Percentiles rank a stretch among this genome's conserved stretches.
Conservation (phyloP, 73 alveolate species). For the Tetrahymena thermophila region DNA sequence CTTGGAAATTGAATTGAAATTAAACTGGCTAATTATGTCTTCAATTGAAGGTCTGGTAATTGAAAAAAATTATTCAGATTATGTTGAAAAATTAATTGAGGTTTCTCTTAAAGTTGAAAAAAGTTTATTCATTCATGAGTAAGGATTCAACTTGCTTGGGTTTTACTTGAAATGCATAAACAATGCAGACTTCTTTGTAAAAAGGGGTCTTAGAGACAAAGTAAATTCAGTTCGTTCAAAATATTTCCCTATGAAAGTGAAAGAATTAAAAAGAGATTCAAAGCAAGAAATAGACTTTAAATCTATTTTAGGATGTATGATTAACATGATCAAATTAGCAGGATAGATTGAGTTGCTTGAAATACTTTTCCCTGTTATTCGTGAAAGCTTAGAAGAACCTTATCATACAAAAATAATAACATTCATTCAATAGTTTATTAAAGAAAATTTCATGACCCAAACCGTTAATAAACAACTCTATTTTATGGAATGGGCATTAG, state of each 20-base stretch:
- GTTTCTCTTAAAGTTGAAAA: not conserved
- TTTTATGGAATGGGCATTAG: constrained; percentile 15
- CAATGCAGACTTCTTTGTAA: not conserved
- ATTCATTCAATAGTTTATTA: not conserved
- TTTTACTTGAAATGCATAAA: not conserved
- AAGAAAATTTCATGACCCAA: not conserved
- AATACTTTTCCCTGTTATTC: constrained; percentile 26
- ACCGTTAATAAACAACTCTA: not conserved
- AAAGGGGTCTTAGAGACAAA: not conserved
- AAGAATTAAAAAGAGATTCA: constrained; percentile 24
- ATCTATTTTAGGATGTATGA: not conserved
- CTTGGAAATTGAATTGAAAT: not conserved
- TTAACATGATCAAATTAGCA: constrained; percentile 22
- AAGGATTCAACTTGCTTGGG: not conserved
- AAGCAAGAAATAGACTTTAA: constrained; percentile 14
- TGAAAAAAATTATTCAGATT: not conserved
- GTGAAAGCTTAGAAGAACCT: constrained; percentile 11
- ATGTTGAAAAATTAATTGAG: not conserved
- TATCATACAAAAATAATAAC: not conserved
- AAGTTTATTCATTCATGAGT: not conserved
- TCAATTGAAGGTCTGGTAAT: not conserved
- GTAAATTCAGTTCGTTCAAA: not conserved
- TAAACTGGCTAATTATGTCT: not conserved
- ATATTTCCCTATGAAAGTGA: constrained; percentile 19
- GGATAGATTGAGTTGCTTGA: constrained; percentile 19